Evolutionary conservation across 1,284 basidiomycete species (phyloP).

Genomic region (Cystobasidium pallidum): DNA sequence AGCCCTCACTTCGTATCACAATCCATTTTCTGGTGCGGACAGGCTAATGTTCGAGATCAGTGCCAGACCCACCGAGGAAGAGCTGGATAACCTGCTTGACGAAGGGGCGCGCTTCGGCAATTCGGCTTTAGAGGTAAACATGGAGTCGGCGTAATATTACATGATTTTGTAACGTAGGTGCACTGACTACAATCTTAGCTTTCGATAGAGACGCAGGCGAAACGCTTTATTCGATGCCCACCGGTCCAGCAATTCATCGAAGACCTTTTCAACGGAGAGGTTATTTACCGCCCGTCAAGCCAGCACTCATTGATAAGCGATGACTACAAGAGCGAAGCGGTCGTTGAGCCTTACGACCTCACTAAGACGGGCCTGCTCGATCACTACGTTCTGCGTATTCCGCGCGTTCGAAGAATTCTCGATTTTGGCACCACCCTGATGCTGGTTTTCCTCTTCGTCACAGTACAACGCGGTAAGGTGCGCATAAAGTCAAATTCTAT

Average conservation of each 20-base stretch:
- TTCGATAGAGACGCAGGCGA: constrained; percentile 45
- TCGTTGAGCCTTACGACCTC: constrained; percentile 50
- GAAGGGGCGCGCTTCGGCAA: constrained; percentile 45
- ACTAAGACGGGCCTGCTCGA: constrained; percentile 49
- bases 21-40: constrained; percentile 69
- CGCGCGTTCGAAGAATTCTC: constrained; percentile 48
- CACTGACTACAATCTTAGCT: constrained; percentile 8
- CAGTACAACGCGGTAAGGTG: constrained; percentile 39
- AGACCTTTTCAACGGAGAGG: constrained; percentile 47
- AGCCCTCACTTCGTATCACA: constrained; percentile 66
- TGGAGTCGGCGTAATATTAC: constrained; percentile 7
- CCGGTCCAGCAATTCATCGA: constrained; percentile 50
- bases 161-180: neutral
- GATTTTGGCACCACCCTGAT: constrained; percentile 39
- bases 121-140: constrained; percentile 49
- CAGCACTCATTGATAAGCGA: constrained; percentile 48
- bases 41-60: constrained; percentile 43
- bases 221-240: constrained; percentile 49
- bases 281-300: constrained; percentile 49
- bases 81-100: constrained; percentile 42
- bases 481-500: neutral
- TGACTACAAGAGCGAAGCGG: constrained; percentile 48
- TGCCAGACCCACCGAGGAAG: constrained; percentile 40
- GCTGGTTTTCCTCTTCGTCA: constrained; percentile 51
- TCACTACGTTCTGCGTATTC: constrained; percentile 50